phyloP scores from a whole-genome alignment of 169 alveolate species.

The Amoebophrya sp. region DNA sequence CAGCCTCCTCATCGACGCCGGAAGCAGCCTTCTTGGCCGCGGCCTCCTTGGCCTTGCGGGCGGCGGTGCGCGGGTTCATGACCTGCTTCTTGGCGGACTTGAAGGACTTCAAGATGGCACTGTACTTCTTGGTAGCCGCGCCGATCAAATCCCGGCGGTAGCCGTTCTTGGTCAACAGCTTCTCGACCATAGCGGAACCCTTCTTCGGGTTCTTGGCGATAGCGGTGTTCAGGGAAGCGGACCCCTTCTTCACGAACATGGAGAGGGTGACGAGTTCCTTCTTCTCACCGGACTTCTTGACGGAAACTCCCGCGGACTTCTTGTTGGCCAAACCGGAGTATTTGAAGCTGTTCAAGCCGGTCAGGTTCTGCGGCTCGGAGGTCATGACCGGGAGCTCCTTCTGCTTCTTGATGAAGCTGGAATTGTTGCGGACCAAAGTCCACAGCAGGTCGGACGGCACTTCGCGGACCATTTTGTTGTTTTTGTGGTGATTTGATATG shows the following conservation, averaged over 20 bases:
- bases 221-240: not conserved
- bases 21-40: not conserved
- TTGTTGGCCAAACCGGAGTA: not conserved
- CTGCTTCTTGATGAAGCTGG: not conserved
- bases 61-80: not conserved
- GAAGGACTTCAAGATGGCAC: not conserved
- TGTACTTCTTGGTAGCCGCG: not conserved
- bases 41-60: not conserved
- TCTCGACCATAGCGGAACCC: not conserved
- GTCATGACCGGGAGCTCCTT: not conserved
- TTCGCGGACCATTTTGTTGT: not conserved
- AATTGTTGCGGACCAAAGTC: not conserved
- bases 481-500: too few species aligned
- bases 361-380: not conserved
- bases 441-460: not conserved
- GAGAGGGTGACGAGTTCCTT: not conserved
- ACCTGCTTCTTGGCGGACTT: not conserved
- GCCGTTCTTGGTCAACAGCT: not conserved
- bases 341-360: not conserved
- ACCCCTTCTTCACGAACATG: not conserved
- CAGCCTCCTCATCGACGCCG: too few species aligned
- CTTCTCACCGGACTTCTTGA: not conserved
- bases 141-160: not conserved
- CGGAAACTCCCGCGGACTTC: not conserved
- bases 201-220: not conserved